Base-by-base conservation (phyloP, 2,329 filamentous ascomycete genomes). In the Alternaria consortialis region DNA sequence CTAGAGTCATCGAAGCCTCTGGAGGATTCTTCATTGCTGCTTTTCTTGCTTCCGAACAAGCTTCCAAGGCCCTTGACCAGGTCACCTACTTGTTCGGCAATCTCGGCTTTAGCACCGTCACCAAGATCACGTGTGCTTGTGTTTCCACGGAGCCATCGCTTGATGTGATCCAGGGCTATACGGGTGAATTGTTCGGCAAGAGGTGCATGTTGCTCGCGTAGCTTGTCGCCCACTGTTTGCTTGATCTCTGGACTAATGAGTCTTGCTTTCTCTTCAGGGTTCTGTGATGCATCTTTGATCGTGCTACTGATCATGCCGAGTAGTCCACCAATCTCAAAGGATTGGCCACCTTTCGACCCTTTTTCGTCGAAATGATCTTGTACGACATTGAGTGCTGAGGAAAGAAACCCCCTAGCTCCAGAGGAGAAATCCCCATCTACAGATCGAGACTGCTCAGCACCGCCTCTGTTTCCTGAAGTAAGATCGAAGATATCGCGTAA, bases 161-260 rank as follows among this genome's bases (percentile, higher is more conserved):
- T 74, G 62, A 74, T 72, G 48, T 74, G 72, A 7, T 74, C 72
- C 8, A 74, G 55, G 0, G 72, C 72, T 23, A 74, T 72, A 1
- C 63, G 66, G 6, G 72, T 74, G 50, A 74, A 74, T 9, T 74
- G 72, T 36, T 74, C 72, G 9, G 72, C 71, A 43, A 74, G 72
- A 8, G 67, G 39, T 23, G 70, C 60, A 57, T 74, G 72, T 42
- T 74, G 71, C n/a, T 53, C 59, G 8, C 71, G 67, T 29, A 74
- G 57, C 56, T 74, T 74, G 9, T 67, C 69, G 5, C 64, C 71
- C 4, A 74, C 70, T 40, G 65, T 64, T 39, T 73, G 60, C 48
- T 73, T 74, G 60, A 74, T 74, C 44, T 74, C 72, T 5, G 72
- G 72, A 42, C 72, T 74, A 27, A 74, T 74, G 20, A 74, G 64